A percentile compares a stretch with the other conserved stretches of the same genome.
Evolutionary conservation across 1,139 yeast species (phyloP).

Genomic region (Scheffersomyces lignicola): DNA sequence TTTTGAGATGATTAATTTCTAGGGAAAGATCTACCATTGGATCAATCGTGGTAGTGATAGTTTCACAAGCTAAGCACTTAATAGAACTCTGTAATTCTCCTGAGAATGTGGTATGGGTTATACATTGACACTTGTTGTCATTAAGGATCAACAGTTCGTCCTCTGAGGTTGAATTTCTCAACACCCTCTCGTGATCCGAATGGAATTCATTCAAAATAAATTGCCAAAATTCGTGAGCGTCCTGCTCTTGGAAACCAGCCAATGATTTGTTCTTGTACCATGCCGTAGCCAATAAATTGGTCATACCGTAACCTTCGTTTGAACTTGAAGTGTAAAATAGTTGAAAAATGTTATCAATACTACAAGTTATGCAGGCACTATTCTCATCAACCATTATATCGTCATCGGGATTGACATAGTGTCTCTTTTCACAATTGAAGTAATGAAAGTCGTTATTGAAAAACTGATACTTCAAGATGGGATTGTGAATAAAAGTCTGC

Average conservation of each 20-base stretch:
- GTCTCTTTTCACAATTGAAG: conserved; percentile 36
- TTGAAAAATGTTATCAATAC: conserved; percentile 73
- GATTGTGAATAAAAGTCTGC: conserved; percentile 87
- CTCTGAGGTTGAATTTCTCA: conserved; percentile 9
- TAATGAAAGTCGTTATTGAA: conserved; percentile 62
- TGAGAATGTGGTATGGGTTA: conserved; percentile 89
- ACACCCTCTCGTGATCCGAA: conserved; percentile 41
- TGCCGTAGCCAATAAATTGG: conserved; percentile 70
- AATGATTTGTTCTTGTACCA: conserved; percentile 82
- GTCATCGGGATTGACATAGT: conserved; percentile 14
- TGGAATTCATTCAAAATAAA: conserved; percentile 85
- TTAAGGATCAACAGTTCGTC: neutral
- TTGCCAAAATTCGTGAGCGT: conserved; percentile 97
- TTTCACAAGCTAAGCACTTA: conserved; percentile 67
- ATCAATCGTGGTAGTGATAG: conserved; percentile 69
- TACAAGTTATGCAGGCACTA: conserved; percentile 75
- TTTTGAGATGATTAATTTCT: conserved; percentile 51
- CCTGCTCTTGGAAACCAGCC: conserved; percentile 96
- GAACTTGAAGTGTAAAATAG: conserved; percentile 57
- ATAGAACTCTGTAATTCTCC: conserved; percentile 93
- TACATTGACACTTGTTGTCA: conserved; percentile 58
- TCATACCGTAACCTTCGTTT: conserved; percentile 72
- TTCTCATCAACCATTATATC: conserved; percentile 29
- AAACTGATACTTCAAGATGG: conserved; percentile 74
- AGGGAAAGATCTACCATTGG: conserved; percentile 89